Evolutionary conservation across 176 grass and related monocot species (phyloP).

Genomic region (Oryza australiensis): DNA sequence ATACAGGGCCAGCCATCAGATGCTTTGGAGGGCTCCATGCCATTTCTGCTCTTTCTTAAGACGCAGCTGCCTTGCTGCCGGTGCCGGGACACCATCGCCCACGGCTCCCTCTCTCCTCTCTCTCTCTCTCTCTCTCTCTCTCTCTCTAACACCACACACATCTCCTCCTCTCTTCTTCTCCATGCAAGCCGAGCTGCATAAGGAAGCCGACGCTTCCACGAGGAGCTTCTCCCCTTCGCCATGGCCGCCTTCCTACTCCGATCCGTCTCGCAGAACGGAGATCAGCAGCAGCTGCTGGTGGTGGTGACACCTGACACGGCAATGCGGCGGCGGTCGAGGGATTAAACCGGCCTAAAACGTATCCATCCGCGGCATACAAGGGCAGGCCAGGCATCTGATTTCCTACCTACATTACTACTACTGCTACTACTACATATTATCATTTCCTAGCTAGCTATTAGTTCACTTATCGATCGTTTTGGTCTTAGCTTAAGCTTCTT

Average conservation of each 20-base stretch:
- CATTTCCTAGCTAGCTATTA: not conserved
- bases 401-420: constrained; percentile 12
- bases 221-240: constrained; percentile 23
- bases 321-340: not conserved
- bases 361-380: constrained; percentile 50
- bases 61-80: constrained; percentile 25
- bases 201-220: not conserved
- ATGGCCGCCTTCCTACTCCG: not conserved
- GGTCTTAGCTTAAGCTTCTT: not conserved
- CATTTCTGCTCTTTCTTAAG: constrained; percentile 34
- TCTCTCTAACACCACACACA: no score
- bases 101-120: not conserved
- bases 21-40: constrained; percentile 17
- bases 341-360: constrained; percentile 11
- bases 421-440: not conserved
- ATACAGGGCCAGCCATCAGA: not conserved
- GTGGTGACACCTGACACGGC: not conserved
- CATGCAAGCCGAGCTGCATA: constrained; percentile 6
- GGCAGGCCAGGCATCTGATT: constrained; percentile 59
- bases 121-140: not conserved
- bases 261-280: not conserved
- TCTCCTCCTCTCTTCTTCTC: not conserved
- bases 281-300: not conserved
- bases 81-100: constrained; percentile 13
- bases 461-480: not conserved